Conservation (phyloP, 2,329 filamentous ascomycete species). For the Oidium heveae region DNA sequence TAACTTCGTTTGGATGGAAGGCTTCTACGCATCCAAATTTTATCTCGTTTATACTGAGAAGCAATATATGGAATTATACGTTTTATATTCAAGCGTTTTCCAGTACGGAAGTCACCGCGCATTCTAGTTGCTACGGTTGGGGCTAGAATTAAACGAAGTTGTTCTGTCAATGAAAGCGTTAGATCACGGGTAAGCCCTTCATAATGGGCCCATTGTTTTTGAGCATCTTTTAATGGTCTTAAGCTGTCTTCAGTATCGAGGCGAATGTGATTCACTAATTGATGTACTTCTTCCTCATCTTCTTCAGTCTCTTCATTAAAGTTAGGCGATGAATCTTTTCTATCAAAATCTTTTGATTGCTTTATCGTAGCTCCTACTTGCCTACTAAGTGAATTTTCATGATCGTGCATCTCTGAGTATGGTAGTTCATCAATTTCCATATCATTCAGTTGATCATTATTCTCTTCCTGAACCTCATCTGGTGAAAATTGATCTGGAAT, state of each 20-base stretch:
- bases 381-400: constrained; percentile 26
- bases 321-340: constrained; percentile 22
- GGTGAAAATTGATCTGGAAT: constrained; percentile 27
- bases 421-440: constrained; percentile 18
- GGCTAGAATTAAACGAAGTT: constrained; percentile 81
- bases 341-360: constrained; percentile 21
- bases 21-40: constrained; percentile 95
- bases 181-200: constrained; percentile 65
- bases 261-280: constrained; percentile 44
- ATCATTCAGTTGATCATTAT: constrained; percentile 20
- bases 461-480: constrained; percentile 18
- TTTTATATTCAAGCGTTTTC: constrained; percentile 96
- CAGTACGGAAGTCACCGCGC: constrained; percentile 85
- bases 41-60: constrained; percentile 93
- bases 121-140: constrained; percentile 91
- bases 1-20: constrained; percentile 85
- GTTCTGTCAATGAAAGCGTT: constrained; percentile 73
- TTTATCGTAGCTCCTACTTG: constrained; percentile 32
- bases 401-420: constrained; percentile 17
- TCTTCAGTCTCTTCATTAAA: constrained; percentile 15
- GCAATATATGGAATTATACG: constrained; percentile 99
- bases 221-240: constrained; percentile 28
- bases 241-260: constrained; percentile 18
- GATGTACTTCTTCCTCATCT: constrained; percentile 19
- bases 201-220: constrained; percentile 62